Evolutionary conservation across 2,329 filamentous ascomycete genomes (phyloP).

Genomic region (Diaporthe batatas): DNA sequence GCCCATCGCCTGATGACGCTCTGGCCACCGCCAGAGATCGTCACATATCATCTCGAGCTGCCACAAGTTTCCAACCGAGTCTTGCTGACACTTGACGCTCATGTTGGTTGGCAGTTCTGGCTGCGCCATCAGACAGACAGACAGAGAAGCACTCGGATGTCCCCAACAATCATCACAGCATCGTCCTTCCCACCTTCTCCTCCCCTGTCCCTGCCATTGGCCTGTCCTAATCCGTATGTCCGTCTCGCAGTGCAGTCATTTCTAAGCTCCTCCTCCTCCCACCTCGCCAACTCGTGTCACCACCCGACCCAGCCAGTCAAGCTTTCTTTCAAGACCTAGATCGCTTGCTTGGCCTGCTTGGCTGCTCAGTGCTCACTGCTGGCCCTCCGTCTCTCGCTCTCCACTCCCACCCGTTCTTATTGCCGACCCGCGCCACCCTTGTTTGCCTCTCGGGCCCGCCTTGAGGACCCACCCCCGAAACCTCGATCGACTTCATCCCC

Average conservation of each 20-base stretch:
- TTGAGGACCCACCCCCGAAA: conserved; percentile 27
- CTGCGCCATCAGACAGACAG: neutral
- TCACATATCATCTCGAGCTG: conserved; percentile 8
- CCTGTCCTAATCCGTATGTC: neutral
- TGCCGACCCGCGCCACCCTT: conserved; percentile 18
- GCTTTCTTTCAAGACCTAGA: conserved; percentile 8
- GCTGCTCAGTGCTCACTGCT: too few relatives aligned
- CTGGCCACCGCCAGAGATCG: conserved; percentile 19
- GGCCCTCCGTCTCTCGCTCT: conserved; percentile 3
- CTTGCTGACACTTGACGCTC: too few relatives aligned
- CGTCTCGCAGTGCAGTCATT: neutral
- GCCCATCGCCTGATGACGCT: conserved; percentile 19
- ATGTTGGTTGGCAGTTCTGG: neutral
- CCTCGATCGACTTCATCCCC: conserved; percentile 21
- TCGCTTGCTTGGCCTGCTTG: conserved; percentile 17
- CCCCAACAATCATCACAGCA: neutral
- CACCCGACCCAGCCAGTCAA: neutral
- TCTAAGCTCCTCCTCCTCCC: too few relatives aligned
- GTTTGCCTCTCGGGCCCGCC: conserved; percentile 26
- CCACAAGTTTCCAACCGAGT: neutral
- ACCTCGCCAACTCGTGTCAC: neutral
- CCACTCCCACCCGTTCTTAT: conserved; percentile 19
- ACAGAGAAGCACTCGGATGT: conserved; percentile 13
- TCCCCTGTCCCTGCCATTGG: too few relatives aligned
- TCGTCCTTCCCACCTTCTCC: neutral